Evolutionary conservation across 192 early-diverging fungal genomes (phyloP).

Genomic region (Kappamyces sp.): DNA sequence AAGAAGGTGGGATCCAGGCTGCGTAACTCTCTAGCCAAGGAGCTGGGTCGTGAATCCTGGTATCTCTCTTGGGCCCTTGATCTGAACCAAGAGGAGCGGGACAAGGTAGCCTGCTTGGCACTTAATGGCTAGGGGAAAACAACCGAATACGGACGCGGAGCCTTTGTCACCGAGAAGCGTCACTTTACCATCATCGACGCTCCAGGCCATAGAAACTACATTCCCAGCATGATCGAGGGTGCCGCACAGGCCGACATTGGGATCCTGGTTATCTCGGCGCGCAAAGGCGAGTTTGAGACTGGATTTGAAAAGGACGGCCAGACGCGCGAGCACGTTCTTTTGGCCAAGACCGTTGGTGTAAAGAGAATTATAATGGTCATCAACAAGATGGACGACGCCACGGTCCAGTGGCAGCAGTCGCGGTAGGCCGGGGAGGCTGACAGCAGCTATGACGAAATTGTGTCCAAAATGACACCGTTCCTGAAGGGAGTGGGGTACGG

Average conservation of each 20-base stretch:
- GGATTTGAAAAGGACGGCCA: constrained; percentile 99
- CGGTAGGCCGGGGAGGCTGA: constrained; percentile 29
- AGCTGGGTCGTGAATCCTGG: constrained; percentile 94
- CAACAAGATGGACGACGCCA: constrained; percentile 99
- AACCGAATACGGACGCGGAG: constrained; percentile 94
- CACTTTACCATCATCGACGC: constrained; percentile 97
- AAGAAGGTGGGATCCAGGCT: constrained; percentile 42
- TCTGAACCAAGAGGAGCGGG: constrained; percentile 91
- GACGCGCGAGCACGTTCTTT: constrained; percentile 94
- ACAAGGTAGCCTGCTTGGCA: constrained; percentile 56
- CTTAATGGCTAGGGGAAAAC: constrained; percentile 76
- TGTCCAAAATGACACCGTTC: constrained; percentile 81
- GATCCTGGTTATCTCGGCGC: constrained; percentile 92
- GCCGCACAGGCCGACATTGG: constrained; percentile 96
- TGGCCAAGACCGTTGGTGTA: constrained; percentile 96
- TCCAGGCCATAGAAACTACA: constrained; percentile 97
- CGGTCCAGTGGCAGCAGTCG: constrained; percentile 87
- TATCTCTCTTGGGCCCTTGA: constrained; percentile 98
- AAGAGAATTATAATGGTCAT: constrained; percentile 85
- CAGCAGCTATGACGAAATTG: constrained; percentile 79
- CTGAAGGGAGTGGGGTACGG: constrained; percentile 86
- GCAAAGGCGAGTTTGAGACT: constrained; percentile 99
- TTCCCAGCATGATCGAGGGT: constrained; percentile 95
- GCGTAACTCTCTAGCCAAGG: constrained; percentile 60
- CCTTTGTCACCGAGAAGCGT: constrained; percentile 92